Percentiles rank a stretch among this genome's conserved stretches.
Conservation (phyloP, 306 rosid species). For the Glycine latifolia region DNA sequence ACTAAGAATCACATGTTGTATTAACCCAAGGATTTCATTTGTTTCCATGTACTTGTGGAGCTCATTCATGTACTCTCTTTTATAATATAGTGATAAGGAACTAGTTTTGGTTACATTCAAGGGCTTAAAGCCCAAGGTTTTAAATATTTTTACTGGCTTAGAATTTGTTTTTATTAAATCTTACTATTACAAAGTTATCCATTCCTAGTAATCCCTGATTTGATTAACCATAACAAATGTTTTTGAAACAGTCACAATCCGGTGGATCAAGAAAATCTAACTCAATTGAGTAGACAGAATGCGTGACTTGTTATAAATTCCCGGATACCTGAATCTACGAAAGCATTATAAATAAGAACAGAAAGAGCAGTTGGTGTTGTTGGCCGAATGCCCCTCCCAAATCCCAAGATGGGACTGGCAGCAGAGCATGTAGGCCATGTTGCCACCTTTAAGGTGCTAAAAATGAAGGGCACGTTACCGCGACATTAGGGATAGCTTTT, state of each 20-base stretch:
- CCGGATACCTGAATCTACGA: too few relatives aligned
- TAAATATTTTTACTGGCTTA: conserved; percentile 23
- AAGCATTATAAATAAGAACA: too few relatives aligned
- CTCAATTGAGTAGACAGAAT: too few relatives aligned
- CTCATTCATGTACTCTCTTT: conserved; percentile 37
- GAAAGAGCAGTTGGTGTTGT: neutral
- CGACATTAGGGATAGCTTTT: conserved; percentile 36
- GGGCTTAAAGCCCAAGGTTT: neutral
- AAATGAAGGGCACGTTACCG: conserved; percentile 32
- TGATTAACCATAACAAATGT: neutral
- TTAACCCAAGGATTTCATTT: neutral
- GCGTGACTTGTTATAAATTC: too few relatives aligned
- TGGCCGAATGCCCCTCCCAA: conserved; percentile 3
- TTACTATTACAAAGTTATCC: neutral
- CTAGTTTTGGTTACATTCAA: conserved; percentile 9
- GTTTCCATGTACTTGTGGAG: conserved; percentile 41
- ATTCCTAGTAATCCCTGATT: neutral
- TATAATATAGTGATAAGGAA: conserved; percentile 23
- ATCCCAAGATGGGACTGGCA: conserved; percentile 42
- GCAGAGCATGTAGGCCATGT: conserved; percentile 21
- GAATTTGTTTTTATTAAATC: neutral
- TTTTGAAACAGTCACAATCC: too few relatives aligned
- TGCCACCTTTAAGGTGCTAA: conserved; percentile 25
- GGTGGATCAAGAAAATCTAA: too few relatives aligned
- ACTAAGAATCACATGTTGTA: conserved; percentile 46